Evolutionary conservation across 108 stramenopile genomes (phyloP).

Genomic region (Schizochytrium sp.): DNA sequence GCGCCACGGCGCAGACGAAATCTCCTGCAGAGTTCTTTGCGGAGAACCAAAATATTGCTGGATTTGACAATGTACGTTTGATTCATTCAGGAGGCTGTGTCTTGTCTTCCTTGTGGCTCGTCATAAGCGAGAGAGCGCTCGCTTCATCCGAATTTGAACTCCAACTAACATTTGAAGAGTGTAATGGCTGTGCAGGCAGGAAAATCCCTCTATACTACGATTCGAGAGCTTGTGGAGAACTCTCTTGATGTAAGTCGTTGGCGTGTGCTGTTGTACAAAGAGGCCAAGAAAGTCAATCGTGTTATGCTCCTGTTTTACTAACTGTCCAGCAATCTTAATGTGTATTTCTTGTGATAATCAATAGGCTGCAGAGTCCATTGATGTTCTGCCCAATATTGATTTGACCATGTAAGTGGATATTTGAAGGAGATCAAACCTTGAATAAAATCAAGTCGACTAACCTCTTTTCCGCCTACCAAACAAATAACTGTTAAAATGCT

Average conservation of each 20-base stretch:
- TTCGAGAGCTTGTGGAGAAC: conserved; percentile 94
- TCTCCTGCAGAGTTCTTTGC: conserved; percentile 96
- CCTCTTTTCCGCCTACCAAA: no score
- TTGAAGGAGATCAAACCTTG: no score
- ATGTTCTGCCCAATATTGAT: conserved; percentile 83
- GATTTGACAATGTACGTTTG: conserved; percentile 88
- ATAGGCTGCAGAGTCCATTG: conserved; percentile 86
- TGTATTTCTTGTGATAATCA: neutral
- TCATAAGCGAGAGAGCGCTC: no score
- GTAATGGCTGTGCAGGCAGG: conserved; percentile 70
- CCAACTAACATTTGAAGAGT: neutral
- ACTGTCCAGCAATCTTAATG: neutral
- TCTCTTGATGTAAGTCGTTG: conserved; percentile 75
- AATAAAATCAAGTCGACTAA: no score
- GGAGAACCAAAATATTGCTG: conserved; percentile 95
- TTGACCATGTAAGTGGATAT: conserved; percentile 73
- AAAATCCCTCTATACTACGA: conserved; percentile 92
- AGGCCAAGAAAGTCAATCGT: no score
- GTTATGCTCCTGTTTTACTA: no score
- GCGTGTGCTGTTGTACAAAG: no score
- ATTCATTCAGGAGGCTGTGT: neutral
- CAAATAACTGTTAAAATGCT: neutral
- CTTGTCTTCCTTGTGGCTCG: no score
- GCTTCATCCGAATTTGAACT: no score
- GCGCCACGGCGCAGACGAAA: conserved; percentile 73